These are phyloP conservation scores for Eimeria mitis DNA, from an alignment of 169 alveolate species.

Conservation along the genomic window DNA sequence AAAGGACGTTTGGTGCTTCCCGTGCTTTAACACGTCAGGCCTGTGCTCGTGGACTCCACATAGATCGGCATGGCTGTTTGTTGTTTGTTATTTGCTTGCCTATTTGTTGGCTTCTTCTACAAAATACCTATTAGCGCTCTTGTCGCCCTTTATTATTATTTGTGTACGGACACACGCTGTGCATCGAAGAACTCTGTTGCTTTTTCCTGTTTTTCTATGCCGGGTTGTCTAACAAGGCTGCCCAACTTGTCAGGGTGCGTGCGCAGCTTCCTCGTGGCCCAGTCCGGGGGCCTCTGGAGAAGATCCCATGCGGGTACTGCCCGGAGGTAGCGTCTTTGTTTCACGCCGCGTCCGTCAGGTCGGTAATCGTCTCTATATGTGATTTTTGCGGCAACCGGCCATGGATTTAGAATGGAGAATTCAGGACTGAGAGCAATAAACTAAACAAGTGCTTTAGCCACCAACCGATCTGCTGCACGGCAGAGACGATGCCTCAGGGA, in stretches of 20 bases:
- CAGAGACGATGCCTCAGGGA: neutral
- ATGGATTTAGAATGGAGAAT: neutral
- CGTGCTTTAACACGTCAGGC: neutral
- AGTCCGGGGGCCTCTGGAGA: conserved; percentile 47
- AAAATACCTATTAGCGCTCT: no score
- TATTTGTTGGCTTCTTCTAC: neutral
- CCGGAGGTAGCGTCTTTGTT: conserved; percentile 80
- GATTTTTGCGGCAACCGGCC: neutral
- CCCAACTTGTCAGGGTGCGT: neutral
- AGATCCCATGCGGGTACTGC: conserved; percentile 59
- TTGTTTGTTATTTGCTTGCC: neutral
- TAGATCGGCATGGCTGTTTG: neutral
- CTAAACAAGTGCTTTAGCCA: neutral
- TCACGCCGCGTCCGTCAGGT: conserved; percentile 79
- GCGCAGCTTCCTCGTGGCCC: conserved; percentile 63
- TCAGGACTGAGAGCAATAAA: neutral
- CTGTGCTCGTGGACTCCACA: neutral
- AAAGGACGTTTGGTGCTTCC: conserved; percentile 48
- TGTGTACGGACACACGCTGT: neutral
- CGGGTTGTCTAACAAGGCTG: neutral
- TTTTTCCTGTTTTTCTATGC: neutral
- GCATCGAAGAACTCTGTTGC: neutral
- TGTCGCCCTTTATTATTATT: neutral
- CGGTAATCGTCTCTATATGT: neutral
- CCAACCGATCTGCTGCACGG: neutral